Evolutionary conservation across 257 asterid species (phyloP).

Genomic region (Ilex aquifolium): DNA sequence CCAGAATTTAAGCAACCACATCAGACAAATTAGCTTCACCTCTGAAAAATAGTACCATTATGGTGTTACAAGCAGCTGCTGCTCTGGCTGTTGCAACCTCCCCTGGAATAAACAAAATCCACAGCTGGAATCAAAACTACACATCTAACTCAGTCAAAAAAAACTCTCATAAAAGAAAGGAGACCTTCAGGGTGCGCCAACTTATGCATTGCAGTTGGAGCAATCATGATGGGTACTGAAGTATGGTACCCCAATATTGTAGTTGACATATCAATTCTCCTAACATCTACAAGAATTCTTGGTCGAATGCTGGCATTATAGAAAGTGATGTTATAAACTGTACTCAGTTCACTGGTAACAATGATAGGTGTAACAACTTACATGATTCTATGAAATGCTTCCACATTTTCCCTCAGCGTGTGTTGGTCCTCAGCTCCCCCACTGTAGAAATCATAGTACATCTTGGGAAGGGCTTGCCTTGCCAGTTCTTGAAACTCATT

Average conservation of each 20-base stretch:
- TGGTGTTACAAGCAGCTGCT: slow-evolving; percentile 46
- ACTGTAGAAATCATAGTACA: slow-evolving; percentile 47
- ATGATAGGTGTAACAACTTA: slow-evolving; percentile 15
- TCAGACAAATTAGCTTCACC: not conserved
- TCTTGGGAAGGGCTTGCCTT: slow-evolving; percentile 55
- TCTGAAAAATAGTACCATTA: slow-evolving; percentile 38
- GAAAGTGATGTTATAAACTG: slow-evolving; percentile 1
- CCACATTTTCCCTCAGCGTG: slow-evolving; percentile 46
- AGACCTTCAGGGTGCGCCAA: slow-evolving; percentile 59
- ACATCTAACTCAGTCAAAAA: not conserved
- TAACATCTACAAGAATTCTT: slow-evolving; percentile 48
- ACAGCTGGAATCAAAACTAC: not conserved
- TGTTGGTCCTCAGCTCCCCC: slow-evolving; percentile 69
- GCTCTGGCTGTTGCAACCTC: slow-evolving; percentile 69
- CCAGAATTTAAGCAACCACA: slow-evolving; percentile 3
- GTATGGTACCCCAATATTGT: slow-evolving; percentile 39
- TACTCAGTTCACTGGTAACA: not conserved
- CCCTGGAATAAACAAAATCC: slow-evolving; percentile 24
- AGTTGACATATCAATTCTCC: slow-evolving; percentile 48
- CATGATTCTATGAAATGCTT: slow-evolving; percentile 51
- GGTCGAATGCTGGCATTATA: slow-evolving; percentile 38
- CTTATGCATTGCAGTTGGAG: slow-evolving; percentile 46
- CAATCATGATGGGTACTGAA: slow-evolving; percentile 49
- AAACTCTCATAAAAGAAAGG: not conserved
- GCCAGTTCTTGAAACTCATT: slow-evolving; percentile 56